Base-by-base conservation (phyloP, 2,329 filamentous ascomycete species). In the Knufia petricola region DNA sequence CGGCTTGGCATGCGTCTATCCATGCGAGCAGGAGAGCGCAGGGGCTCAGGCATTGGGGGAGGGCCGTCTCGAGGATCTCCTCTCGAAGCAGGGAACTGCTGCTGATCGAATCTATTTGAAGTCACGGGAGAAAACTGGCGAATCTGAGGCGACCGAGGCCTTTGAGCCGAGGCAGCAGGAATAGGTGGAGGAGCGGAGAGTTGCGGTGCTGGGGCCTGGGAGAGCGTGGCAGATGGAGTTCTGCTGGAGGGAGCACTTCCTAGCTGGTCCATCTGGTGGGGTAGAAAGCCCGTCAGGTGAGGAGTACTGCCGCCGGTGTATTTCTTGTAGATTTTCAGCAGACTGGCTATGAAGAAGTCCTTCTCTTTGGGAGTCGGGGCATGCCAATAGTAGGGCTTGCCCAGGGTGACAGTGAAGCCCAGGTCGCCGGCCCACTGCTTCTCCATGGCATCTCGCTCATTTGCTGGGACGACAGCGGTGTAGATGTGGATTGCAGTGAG, bases 311-410 rank as follows among this genome's bases (percentile, higher is more conserved):
- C 90, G 23, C 87, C 85, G 1, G 92, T 96, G 63, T 96, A 98
- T 68, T 96, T 98, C 59, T 82, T 82, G 65, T 86, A 98, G 56
- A 98, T 95, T 67, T 96, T 98, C 62, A 96, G 81, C 58, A 96
- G 69, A 66, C 89, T 95, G 28, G 86, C 88, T 60, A 98, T 92
- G 67, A 98, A 98, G 69, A 96, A 96, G 63, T 95, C 90, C 73
- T 95, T 96, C 69, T 98, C 92, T 70, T 95, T 95, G 46, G 86
- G 78, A 1, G 87, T 92, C 55, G 87, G 82, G 28, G 92, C 88
- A 66, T 94, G 81, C 92, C 92, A 98, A 66, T 92, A 98, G 68
- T 98, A 98, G 0, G 88, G 85, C 66, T 98, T 98, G 21, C 85
- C 84, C 23, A 98, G 78, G 1, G 83, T 92, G 44, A 96, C 87